These are phyloP conservation scores for Globisporangium spinosum DNA, from an alignment of 352 stramenopile genomes.

Conservation along the genomic window DNA sequence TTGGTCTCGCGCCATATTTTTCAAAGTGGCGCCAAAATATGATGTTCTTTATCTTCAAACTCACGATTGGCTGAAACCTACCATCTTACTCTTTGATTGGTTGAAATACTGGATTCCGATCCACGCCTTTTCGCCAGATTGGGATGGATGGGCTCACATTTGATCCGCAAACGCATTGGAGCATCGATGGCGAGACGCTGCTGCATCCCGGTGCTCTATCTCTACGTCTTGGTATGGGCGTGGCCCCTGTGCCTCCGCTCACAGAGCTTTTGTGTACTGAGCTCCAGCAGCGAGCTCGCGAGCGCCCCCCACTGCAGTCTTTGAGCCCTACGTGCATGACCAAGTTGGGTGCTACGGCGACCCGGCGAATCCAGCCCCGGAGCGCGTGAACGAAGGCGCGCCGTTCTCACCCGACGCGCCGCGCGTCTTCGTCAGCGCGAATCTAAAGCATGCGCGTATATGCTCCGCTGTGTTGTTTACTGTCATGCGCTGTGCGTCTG, in stretches of 20 bases:
- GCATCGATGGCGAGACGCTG: background rate
- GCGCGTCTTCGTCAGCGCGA: constrained; percentile 43
- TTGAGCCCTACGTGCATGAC: constrained; percentile 81
- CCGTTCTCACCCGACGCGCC: constrained; percentile 70
- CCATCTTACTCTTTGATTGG: background rate
- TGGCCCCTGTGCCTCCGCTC: background rate
- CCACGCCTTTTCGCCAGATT: constrained; percentile 9
- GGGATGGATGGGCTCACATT: background rate
- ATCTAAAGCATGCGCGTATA: constrained; percentile 34
- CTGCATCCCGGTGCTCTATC: background rate
- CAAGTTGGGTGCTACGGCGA: constrained; percentile 85
- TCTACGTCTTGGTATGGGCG: background rate
- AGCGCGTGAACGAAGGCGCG: constrained; percentile 84
- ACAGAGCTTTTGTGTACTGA: constrained; percentile 36
- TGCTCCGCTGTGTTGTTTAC: background rate
- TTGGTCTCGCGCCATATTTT: constrained; percentile 3
- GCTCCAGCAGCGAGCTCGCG: constrained; percentile 27
- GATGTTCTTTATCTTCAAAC: background rate
- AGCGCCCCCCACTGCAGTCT: constrained; percentile 41
- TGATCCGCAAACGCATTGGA: background rate
- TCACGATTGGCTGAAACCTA: constrained; percentile 6
- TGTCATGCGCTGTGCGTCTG: background rate
- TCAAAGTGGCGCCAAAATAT: background rate
- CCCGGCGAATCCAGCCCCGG: constrained; percentile 47
- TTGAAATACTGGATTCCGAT: background rate